Evolutionary conservation across 257 asterid species (phyloP).

Genomic region (Solanum lycopersicoides): DNA sequence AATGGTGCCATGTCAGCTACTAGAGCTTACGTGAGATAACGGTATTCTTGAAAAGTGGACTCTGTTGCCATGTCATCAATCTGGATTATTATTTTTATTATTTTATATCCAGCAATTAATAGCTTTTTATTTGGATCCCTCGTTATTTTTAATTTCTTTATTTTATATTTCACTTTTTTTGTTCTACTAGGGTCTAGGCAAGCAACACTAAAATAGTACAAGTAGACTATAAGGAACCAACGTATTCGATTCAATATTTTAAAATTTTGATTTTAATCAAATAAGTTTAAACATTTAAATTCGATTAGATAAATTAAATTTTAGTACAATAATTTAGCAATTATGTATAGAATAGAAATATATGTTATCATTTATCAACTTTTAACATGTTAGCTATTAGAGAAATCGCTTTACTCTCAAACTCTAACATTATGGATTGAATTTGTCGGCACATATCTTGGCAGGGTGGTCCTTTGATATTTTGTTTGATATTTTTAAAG

Average conservation of each 20-base stretch:
- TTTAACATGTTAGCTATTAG: neutral
- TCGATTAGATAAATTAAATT: neutral
- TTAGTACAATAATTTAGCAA: neutral
- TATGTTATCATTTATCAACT: neutral
- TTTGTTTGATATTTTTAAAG: too few species aligned
- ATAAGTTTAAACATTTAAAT: neutral
- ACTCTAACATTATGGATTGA: neutral
- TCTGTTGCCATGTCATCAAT: conserved; percentile 12
- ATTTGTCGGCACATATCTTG: neutral
- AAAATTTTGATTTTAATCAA: neutral
- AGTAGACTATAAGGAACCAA: neutral
- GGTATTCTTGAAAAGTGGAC: conserved; percentile 22
- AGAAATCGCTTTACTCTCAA: neutral
- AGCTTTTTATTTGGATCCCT: neutral
- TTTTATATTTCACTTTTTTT: neutral
- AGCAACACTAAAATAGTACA: neutral
- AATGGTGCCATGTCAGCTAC: conserved; percentile 28
- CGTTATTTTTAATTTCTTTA: neutral
- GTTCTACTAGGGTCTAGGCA: neutral
- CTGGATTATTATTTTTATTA: neutral
- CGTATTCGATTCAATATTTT: neutral
- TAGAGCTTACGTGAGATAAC: conserved; percentile 19
- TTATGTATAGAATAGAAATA: neutral
- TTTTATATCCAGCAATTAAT: neutral
- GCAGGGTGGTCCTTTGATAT: neutral